Conservation (phyloP, 73 alveolate genomes). For the Stentor coeruleus region DNA sequence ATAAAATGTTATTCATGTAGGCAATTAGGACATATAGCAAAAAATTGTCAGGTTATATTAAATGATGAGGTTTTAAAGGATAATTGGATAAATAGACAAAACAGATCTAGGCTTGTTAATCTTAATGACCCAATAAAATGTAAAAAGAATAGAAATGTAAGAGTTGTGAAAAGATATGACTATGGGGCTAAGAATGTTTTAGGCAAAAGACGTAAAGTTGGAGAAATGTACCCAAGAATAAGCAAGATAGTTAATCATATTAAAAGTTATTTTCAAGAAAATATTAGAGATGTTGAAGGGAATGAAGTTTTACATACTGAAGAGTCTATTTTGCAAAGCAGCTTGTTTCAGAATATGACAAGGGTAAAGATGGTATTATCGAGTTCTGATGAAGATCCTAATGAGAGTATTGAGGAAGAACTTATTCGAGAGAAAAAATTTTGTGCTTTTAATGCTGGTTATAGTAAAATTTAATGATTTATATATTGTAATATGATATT, state of each 20-base stretch:
- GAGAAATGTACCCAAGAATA: neutral
- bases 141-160: neutral
- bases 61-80: neutral
- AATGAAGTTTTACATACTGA: too few species aligned
- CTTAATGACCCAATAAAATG: neutral
- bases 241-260: neutral
- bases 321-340: too few species aligned
- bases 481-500: too few species aligned
- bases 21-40: conserved; percentile 35
- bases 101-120: neutral
- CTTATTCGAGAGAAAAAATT: too few species aligned
- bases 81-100: neutral
- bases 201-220: neutral
- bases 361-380: too few species aligned
- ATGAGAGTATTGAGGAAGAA: too few species aligned
- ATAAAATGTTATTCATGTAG: conserved; percentile 37
- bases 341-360: too few species aligned
- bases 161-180: neutral
- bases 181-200: neutral
- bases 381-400: too few species aligned
- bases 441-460: too few species aligned
- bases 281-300: too few species aligned
- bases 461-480: too few species aligned
- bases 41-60: conserved; percentile 26
- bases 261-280: neutral